Base-by-base conservation (phyloP, 108 stramenopile species). In the Fragilariopsis cylindrus region DNA sequence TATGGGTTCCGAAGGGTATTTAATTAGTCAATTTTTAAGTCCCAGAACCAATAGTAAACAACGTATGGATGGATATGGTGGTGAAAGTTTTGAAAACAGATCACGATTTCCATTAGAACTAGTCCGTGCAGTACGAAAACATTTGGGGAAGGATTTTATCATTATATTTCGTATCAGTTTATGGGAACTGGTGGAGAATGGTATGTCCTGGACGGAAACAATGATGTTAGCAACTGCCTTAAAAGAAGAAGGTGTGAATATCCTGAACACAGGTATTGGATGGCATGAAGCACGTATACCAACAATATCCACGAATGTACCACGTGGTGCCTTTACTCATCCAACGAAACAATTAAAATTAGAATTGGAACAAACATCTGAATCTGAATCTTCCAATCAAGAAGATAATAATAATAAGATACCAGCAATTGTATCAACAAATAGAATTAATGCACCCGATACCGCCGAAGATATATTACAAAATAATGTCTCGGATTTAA, bases 201-300 rank as follows among this genome's bases (percentile, higher is more conserved):
- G 98, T 40, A 90, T 94, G 68, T 78, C 89, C 54, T 99, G 97
- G 97, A 93, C 96, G 15, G 99, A 99, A 82, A 81, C 92, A 16
- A 88, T 96, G 46, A 56, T 60, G 39, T 80, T 99, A 73, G 98
- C 99, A 15, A 73, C 83, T 47, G 79, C 57, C 7, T 74, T 99
- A 54, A 92, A 97, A 76, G 86, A 85, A 57, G 97, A 97, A 12
- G 99, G 99, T 13, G 97, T 84, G 12, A 92, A 88, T 48, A 97
- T 99, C 70, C 88, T 99, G 75, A 99, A 99, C 87, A 99, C 98
- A 16, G 99, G 99, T 42, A 99, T 99, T 78, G 99, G 99, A 47
- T 99, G 99, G 99, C 99, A 99, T 76, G 97, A 99, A 80, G 96
- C 99, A 46, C 85, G 99, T 40, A 88, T 99, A 45, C 99, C 99